Evolutionary conservation across 768 basidiomycete species (phyloP), one percentile per base, ranked within the genome.

Genomic region (Leucosporidium yakuticum): DNA sequence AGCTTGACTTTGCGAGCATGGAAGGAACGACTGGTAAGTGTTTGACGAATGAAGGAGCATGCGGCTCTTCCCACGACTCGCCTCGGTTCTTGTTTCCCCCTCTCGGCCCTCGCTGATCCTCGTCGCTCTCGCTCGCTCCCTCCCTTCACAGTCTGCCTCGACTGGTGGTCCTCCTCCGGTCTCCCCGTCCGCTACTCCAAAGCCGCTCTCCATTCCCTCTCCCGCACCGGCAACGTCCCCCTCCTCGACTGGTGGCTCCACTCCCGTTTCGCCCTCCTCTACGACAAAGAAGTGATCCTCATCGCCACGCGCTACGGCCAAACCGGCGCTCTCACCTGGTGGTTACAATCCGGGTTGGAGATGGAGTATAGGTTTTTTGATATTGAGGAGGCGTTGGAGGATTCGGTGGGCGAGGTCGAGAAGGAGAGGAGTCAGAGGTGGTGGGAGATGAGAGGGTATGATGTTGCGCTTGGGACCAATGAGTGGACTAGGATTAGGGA

Each of bases 331-430:
- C 80, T 94, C 29, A 87, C 90, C 69, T 94, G 91, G 91, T 93
- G 91, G 91, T 84, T 89, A 69, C 84, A 84, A 74, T 87, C 85
- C 51, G 87, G 87, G 11, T 80, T 92, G 60, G 83, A 88, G 5
- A 85, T 92, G 65, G 88, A 89, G 74, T 94, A 91, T 78, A 84
- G 91, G 62, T 86, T 91, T 84, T 92, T 91, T 76, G 91, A 94
- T 77, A 86, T 94, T 60, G 91, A 94, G 76, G 91, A 92, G 80
- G 91, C 91, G 4, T 78, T 93, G 73, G 91, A 92, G 77, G 91
- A 93, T 72, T 87, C 88, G 0, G 88, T 90, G 60, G 49, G 49
- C 23, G 51, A 87, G 87, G 12, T 87, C 87, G n/a, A 89, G 89
- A 68, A 65, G 19, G 84, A 86, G 69, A 84, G 81, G 57, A 88